Base-by-base conservation (phyloP, 345 rosid genomes). In the Brassica juncea region DNA sequence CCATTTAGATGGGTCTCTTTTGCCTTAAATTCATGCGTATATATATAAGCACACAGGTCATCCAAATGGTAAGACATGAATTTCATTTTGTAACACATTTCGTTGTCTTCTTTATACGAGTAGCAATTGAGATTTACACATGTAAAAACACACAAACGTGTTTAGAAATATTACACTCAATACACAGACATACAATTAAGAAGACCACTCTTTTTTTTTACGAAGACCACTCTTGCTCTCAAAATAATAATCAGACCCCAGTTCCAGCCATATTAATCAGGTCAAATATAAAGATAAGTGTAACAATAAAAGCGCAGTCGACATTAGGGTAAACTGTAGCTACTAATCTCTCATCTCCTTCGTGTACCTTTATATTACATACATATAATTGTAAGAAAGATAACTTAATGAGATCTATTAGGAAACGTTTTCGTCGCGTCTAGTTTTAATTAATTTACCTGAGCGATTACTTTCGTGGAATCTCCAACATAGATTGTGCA, bases 221-320 rank as follows among this genome's bases (percentile, higher is more conserved):
- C 97, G 84, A 87, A 70, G 85, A 88, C 88, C 57, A 42, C 32
- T 14, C 63, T 72, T 42, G 55, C 7, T 27, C 42, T 72, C 68
- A 66, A 39, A 9, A 27, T 21, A 19, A 65, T 11, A 32, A 31
- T 80, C 66, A 80, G 42, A 37, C 31, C 35, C 68, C 68, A 64
- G 64, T 39, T 66, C 72, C 80, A 64, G 8, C 21, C 73, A 25
- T 55, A 75, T 80, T 80, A 23, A 80, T 70, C 32, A 80, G 83
- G 39, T 80, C 83, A 12, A 80, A 80, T 54, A 80, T 70, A 70
- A 80, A 75, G 66, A 80, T 65, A 42, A 80, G 83, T 30, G 83
- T 64, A 6, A 70, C 80, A 55, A 80, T 70, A 75, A 80, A 80
- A 80, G 83, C 83, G 19, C 19, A 15, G 5, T 80, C 83, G 7